Evolutionary conservation across 257 asterid genomes (phyloP), one percentile per base, ranked within the genome.

Genomic region (Ilex asprella): DNA sequence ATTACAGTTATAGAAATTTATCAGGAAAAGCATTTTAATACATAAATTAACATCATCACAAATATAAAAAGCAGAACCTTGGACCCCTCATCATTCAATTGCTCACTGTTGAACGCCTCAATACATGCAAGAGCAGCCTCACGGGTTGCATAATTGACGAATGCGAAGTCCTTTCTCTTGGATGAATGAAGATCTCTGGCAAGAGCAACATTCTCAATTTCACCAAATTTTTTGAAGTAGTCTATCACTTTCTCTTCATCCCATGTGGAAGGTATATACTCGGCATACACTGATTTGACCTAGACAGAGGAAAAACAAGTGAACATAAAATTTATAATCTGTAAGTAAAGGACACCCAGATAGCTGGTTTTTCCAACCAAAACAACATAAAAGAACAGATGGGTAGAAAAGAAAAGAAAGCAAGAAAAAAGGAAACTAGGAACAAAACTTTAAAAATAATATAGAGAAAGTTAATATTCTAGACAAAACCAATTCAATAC

Each of bases 101-200:
- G 68, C 68, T 71, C 86, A 63, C 61, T 77, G 51, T 61, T 62
- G 76, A 85, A 66, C 57, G 78, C 71, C 74, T 83, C 77, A 53
- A 85, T 75, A 79, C 96, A 87, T 30, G 76, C 70, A 63, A 85
- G 82, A 71, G 96, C 91, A 69, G 82, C 86, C 65, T 87, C 83
- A 21, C 82, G 84, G 61, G 62, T 81, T 70, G 66, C 51, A 69
- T 79, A 87, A 61, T 79, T 81, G 65, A 87, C 73, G 64, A 82
- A 85, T 62, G 91, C 88, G 76, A 74, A 77, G 79, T 87, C 94
- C 67, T 83, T 79, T 71, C 95, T 87, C 72, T 75, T 71, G 30
- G 88, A 68, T 43, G 85, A 76, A 60, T 67, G 70, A 69, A 82
- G 84, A 67, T 81, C 77, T 73, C 70, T 85, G 41, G 94, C 80